A percentile compares a stretch with the other conserved stretches of the same genome.
phyloP scores from a whole-genome alignment of 148 eudicot species.

The Limonium bicolor region DNA sequence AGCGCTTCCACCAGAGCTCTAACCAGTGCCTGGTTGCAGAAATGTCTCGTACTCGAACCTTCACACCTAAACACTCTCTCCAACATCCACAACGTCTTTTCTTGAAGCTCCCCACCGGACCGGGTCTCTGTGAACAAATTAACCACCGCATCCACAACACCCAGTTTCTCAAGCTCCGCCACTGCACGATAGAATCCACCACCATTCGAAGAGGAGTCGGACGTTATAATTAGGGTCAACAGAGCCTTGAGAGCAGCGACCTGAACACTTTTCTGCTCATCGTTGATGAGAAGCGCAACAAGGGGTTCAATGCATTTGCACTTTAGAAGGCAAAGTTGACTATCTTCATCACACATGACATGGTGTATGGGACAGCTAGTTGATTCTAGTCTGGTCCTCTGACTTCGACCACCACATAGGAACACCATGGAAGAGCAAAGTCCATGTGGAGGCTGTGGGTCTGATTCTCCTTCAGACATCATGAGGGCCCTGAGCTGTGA shows the following conservation, averaged over 20 bases:
- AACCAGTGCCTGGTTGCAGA: conserved; percentile 35
- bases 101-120: conserved; percentile 59
- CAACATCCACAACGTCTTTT: conserved; percentile 42
- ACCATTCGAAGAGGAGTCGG: conserved; percentile 13
- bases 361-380: conserved; percentile 43
- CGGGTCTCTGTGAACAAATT: conserved; percentile 29
- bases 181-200: conserved; percentile 22
- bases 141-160: conserved; percentile 29
- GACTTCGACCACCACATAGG: no score
- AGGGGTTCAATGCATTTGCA: conserved; percentile 40
- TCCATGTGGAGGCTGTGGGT: conserved; percentile 34
- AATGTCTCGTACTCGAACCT: conserved; percentile 16
- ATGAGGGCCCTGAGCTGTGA: conserved; percentile 27
- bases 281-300: conserved; percentile 20
- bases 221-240: conserved; percentile 30
- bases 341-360: conserved; percentile 32
- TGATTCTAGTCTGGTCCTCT: conserved; percentile 11
- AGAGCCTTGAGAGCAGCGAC: conserved; percentile 47
- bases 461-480: conserved; percentile 22
- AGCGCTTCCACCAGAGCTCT: conserved; percentile 54
- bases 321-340: conserved; percentile 40
- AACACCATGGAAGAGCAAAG: conserved; percentile 42
- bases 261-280: conserved; percentile 32
- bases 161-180: conserved; percentile 39
- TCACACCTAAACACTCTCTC: conserved; percentile 41